A percentile compares a stretch with the other conserved stretches of the same genome.
phyloP scores from a whole-genome alignment of 768 basidiomycete genomes.

The Filobasidium wieringae region DNA sequence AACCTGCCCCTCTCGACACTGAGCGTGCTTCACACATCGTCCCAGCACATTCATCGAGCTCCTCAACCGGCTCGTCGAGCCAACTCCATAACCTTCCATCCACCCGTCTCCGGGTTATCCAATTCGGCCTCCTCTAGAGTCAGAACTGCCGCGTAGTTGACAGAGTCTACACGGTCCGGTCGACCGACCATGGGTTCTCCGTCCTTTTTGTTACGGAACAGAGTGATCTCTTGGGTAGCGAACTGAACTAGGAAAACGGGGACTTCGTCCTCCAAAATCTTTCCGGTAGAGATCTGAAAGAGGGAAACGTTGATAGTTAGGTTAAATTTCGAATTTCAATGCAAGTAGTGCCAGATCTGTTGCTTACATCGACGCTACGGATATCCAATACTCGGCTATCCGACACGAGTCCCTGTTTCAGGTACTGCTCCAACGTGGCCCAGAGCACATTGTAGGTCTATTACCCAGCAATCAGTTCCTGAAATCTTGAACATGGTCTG shows the following conservation, averaged over 20 bases:
- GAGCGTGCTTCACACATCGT: too few species aligned
- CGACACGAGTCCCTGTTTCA: constrained; percentile 76
- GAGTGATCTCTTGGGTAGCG: constrained; percentile 80
- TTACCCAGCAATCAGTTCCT: neutral
- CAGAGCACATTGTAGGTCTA: constrained; percentile 96
- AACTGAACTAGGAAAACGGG: constrained; percentile 88
- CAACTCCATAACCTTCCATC: constrained; percentile 87
- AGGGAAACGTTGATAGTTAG: neutral
- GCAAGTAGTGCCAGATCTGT: neutral
- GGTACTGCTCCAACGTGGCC: constrained; percentile 92
- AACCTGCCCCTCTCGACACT: too few species aligned
- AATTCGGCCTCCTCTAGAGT: constrained; percentile 80
- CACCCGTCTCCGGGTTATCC: constrained; percentile 83
- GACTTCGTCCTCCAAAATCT: constrained; percentile 73
- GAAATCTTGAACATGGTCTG: neutral
- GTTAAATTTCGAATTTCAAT: neutral
- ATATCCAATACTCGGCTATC: constrained; percentile 94
- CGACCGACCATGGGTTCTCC: constrained; percentile 76
- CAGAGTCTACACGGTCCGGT: constrained; percentile 83
- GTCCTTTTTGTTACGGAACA: constrained; percentile 82
- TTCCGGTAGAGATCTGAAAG: constrained; percentile 63
- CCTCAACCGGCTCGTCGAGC: constrained; percentile 8
- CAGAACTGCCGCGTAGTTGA: constrained; percentile 79
- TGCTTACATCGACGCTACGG: constrained; percentile 82
- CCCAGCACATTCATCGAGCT: too few species aligned